A percentile compares a stretch with the other conserved stretches of the same genome.
phyloP scores from a whole-genome alignment of 2,329 filamentous ascomycete genomes.

The Scedosporium dehoogii region DNA sequence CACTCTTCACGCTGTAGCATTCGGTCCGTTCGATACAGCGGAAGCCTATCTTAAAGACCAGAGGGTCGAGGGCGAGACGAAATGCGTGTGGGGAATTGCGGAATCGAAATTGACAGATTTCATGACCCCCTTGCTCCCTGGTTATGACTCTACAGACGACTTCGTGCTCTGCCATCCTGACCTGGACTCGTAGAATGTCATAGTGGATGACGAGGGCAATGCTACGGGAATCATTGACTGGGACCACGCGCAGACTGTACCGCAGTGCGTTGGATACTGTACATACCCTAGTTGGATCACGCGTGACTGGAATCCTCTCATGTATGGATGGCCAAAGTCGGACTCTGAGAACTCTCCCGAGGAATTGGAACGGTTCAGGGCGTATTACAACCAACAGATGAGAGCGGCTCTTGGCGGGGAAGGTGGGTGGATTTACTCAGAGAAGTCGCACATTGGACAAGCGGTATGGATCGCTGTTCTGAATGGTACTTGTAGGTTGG shows the following conservation, averaged over 20 bases:
- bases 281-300: slow-evolving; percentile 12
- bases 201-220: slow-evolving; percentile 9
- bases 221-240: slow-evolving; percentile 11
- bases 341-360: slow-evolving; percentile 11
- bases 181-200: slow-evolving; percentile 13
- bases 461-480: background rate
- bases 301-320: slow-evolving; percentile 12
- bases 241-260: slow-evolving; percentile 9
- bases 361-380: background rate
- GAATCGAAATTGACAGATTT: background rate
- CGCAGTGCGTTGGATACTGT: slow-evolving; percentile 6
- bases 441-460: background rate
- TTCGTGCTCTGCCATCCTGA: slow-evolving; percentile 13
- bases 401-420: background rate
- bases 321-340: slow-evolving; percentile 10
- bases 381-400: background rate
- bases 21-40: background rate
- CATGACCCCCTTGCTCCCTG: background rate
- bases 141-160: slow-evolving; percentile 2
- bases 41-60: background rate
- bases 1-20: background rate
- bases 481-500: background rate
- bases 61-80: background rate
- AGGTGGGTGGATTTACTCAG: no score
- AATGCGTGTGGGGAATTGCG: background rate